Evolutionary conservation across 352 stramenopile genomes (phyloP), one percentile per base, ranked within the genome.

Genomic region (Phytophthora constricta): DNA sequence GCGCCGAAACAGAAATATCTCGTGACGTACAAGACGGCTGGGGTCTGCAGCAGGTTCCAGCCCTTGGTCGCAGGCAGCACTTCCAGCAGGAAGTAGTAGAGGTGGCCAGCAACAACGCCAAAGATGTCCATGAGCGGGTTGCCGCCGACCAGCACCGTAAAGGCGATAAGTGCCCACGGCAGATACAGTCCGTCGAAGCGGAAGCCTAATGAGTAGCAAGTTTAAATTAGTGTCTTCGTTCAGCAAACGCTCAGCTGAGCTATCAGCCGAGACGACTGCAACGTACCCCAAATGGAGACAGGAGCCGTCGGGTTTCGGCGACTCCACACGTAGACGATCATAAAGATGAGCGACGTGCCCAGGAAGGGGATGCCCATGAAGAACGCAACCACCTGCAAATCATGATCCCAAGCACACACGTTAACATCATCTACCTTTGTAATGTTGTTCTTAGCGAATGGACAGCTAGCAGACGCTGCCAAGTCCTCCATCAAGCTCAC

Each of bases 321-420:
- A 65, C 90, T 97, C 90, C 90, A 97, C 45, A 97, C 79, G 76
- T 97, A 97, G 27, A 96, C 81, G 58, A 96, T 95, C 82, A 93
- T 96, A 57, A 97, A 96, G 71, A 96, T 94, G 26, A 97, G 79
- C 34, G 90, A 87, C 39, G 82, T 80, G 49, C 87, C 89, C 11
- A 96, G 70, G 74, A 97, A 97, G 34, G 82, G 83, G 14, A 96
- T 73, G 20, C 68, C 76, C 82, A 96, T 92, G 67, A 96, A 89
- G 65, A 93, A 93, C 31, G 77, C 87, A 27, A 96, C 65, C 47
- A 96, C 71, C 86, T 96, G 60, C 8, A 46, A 17, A 47, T 5
- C 20, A 72, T 17, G 2, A 9, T 9, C 8, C 39, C 9, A 19
- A 70, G 64, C 11, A 45, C 4, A 45, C 37, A n/a, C n/a, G n/a